These are phyloP conservation scores for Dichotomocladium elegans DNA, from an alignment of 371 early-diverging fungal species.

Conservation along the genomic window DNA sequence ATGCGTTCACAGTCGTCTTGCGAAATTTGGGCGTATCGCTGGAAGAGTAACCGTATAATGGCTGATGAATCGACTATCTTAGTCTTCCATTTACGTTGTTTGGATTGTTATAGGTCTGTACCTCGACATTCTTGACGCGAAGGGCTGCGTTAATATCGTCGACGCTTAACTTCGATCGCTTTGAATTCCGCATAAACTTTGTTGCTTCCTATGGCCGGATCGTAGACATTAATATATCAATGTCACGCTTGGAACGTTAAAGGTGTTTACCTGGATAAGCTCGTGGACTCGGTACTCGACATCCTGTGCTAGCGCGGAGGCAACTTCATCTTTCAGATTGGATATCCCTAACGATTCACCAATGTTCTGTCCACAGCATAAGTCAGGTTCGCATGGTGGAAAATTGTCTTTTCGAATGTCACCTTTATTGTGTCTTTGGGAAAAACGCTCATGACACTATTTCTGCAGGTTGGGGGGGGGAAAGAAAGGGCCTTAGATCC, in stretches of 20 bases:
- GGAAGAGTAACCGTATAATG: conserved; percentile 93
- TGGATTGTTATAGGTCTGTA: conserved; percentile 16
- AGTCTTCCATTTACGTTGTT: neutral
- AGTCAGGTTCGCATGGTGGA: neutral
- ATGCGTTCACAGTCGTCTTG: conserved; percentile 56
- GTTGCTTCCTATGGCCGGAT: conserved; percentile 90
- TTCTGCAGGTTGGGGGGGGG: too few species aligned
- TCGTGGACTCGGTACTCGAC: conserved; percentile 97
- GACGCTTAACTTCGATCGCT: conserved; percentile 82
- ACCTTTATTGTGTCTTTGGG: conserved; percentile 51
- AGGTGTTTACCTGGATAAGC: conserved; percentile 75
- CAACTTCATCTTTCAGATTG: conserved; percentile 90
- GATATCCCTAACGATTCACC: conserved; percentile 92
- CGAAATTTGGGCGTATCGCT: conserved; percentile 76
- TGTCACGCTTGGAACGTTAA: neutral
- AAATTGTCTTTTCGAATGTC: neutral
- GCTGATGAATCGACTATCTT: conserved; percentile 51
- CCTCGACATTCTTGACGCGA: conserved; percentile 94
- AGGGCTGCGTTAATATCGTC: conserved; percentile 97
- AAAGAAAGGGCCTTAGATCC: too few species aligned
- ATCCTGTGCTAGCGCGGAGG: conserved; percentile 89
- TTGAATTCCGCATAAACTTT: conserved; percentile 98
- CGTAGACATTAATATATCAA: neutral
- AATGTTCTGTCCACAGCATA: conserved; percentile 51
- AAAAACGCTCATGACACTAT: conserved; percentile 51